These are phyloP conservation scores for Tulasnella calospora DNA, from an alignment of 768 basidiomycete species.

Conservation along the genomic window DNA sequence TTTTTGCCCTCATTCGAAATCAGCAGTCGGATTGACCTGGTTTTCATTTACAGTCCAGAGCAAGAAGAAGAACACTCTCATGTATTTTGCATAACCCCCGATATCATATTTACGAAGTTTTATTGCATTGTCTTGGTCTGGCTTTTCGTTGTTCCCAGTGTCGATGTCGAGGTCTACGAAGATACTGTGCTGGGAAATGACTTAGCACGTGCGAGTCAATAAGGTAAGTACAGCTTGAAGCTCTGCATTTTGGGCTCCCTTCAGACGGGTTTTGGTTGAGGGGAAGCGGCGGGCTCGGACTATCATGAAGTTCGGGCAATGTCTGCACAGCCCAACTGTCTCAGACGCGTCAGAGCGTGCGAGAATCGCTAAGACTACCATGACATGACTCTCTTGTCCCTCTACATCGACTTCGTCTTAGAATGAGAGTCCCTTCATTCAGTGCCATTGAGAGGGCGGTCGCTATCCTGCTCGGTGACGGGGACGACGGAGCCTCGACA, in stretches of 20 bases:
- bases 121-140: background rate
- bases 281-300: too few species aligned
- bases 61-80: slow-evolving; percentile 98
- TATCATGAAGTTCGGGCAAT: background rate
- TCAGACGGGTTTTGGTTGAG: background rate
- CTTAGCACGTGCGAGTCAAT: background rate
- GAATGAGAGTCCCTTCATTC: background rate
- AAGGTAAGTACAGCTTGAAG: too few species aligned
- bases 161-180: background rate
- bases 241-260: background rate
- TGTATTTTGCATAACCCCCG: slow-evolving; percentile 69
- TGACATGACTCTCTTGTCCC: background rate
- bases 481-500: background rate
- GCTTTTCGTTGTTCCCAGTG: background rate
- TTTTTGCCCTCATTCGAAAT: background rate
- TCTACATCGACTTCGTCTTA: background rate
- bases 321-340: background rate
- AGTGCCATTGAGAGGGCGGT: background rate
- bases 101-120: background rate
- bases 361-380: background rate
- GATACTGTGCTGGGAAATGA: background rate
- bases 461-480: background rate
- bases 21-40: slow-evolving; percentile 32
- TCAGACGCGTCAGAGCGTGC: background rate
- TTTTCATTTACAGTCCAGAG: slow-evolving; percentile 69